A percentile compares a stretch with the other conserved stretches of the same genome.
Evolutionary conservation across 2,329 filamentous ascomycete species (phyloP).

Genomic region (Cercospora sojina): DNA sequence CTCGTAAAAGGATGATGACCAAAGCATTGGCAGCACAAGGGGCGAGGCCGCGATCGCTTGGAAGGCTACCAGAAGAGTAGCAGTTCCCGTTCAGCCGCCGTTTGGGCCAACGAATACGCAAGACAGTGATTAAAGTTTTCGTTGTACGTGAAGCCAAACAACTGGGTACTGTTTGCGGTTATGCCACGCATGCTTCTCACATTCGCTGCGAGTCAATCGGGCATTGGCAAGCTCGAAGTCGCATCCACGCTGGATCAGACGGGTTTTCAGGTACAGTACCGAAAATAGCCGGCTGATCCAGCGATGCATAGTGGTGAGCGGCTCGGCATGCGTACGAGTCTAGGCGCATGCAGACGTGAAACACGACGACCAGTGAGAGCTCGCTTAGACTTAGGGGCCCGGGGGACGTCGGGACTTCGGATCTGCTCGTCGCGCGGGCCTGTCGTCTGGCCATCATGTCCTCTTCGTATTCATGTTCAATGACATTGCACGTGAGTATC

Average conservation of each 20-base stretch:
- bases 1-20: constrained; percentile 7
- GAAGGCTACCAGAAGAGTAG: constrained; percentile 7
- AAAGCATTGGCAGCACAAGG: constrained; percentile 9
- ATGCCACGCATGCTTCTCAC: background rate
- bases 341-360: background rate
- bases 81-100: constrained; percentile 12
- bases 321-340: background rate
- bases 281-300: background rate
- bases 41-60: constrained; percentile 5
- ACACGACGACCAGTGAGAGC: background rate
- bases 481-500: background rate
- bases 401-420: background rate
- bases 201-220: background rate
- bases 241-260: background rate
- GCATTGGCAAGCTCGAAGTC: background rate
- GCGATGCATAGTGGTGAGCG: background rate
- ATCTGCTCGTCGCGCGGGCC: background rate
- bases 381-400: background rate
- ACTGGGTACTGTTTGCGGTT: background rate
- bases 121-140: constrained; percentile 7
- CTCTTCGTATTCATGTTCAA: background rate
- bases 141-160: background rate
- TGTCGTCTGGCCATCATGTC: background rate
- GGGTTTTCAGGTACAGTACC: background rate
- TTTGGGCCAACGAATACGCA: constrained; percentile 1